Percentiles rank a stretch among this genome's conserved stretches.
These are phyloP conservation scores for Quercus cerris DNA, from an alignment of 306 rosid genomes.

Conservation along the genomic window DNA sequence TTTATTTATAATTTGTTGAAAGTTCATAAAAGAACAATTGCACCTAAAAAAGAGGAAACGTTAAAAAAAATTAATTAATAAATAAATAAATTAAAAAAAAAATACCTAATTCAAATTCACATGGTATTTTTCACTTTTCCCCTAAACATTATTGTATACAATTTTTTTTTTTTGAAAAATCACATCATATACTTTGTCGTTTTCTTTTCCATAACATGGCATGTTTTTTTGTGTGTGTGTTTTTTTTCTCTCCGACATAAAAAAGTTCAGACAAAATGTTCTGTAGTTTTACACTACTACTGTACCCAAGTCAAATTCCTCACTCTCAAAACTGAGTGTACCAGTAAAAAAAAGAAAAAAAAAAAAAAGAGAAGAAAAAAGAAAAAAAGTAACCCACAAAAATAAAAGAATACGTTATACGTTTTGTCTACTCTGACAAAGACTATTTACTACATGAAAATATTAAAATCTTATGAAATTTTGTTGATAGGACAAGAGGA, in stretches of 20 bases:
- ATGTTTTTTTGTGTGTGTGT: neutral
- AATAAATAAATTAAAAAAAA: too few relatives aligned
- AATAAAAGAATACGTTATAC: constrained; percentile 9
- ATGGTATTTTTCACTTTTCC: too few relatives aligned
- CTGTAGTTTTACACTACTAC: neutral
- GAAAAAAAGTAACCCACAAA: neutral
- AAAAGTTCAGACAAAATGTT: neutral
- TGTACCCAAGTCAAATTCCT: constrained; percentile 19
- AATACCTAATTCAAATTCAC: too few relatives aligned
- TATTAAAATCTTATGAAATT: constrained; percentile 12
- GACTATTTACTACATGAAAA: constrained; percentile 24
- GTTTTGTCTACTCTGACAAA: constrained; percentile 29
- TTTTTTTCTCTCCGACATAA: neutral
- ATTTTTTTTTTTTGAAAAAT: too few relatives aligned
- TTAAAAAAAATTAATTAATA: too few relatives aligned
- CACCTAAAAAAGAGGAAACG: too few relatives aligned
- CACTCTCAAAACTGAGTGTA: neutral
- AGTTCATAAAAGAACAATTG: too few relatives aligned
- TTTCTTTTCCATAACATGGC: neutral
- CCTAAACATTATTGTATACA: too few relatives aligned
- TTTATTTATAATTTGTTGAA: too few relatives aligned
- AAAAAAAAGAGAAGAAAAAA: too few relatives aligned
- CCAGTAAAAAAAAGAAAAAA: neutral
- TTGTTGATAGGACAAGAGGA: constrained; percentile 40
- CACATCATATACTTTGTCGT: too few relatives aligned